These are phyloP conservation scores for Cytospora piceicola DNA, from an alignment of 2,329 filamentous ascomycete genomes.

Conservation along the genomic window DNA sequence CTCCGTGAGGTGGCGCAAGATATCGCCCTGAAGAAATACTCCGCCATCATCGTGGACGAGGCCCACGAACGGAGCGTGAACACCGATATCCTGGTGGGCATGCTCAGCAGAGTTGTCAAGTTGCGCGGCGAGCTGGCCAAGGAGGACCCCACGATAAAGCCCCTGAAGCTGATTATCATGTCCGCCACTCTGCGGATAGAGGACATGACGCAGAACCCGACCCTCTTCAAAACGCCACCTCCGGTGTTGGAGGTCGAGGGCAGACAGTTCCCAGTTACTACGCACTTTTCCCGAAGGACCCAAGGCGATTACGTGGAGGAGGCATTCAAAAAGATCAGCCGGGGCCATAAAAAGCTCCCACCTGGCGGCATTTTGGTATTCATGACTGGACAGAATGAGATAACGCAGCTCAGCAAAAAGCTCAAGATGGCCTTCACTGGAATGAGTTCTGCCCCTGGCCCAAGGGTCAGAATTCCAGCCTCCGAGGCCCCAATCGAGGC, in stretches of 20 bases:
- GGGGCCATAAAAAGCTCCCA: constrained; percentile 87
- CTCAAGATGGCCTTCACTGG: constrained; percentile 70
- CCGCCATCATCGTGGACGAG: constrained; percentile 92
- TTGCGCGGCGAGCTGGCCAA: constrained; percentile 74
- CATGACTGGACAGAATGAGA: constrained; percentile 91
- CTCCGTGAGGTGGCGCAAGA: constrained; percentile 90
- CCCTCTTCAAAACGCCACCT: constrained; percentile 76
- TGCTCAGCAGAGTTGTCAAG: constrained; percentile 91
- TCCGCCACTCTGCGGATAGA: constrained; percentile 91
- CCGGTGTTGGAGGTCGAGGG: constrained; percentile 90
- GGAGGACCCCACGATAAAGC: constrained; percentile 72
- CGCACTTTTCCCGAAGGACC: constrained; percentile 85
- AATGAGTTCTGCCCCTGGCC: constrained; percentile 59
- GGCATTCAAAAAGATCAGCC: constrained; percentile 81
- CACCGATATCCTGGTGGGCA: constrained; percentile 96
- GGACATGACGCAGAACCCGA: constrained; percentile 84
- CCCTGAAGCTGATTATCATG: constrained; percentile 96
- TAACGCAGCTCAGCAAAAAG: constrained; percentile 77
- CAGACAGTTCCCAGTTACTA: constrained; percentile 85
- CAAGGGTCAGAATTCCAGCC: constrained; percentile 75
- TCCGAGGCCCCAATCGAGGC: constrained; percentile 78
- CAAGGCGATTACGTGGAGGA: constrained; percentile 89
- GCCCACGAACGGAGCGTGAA: constrained; percentile 97
- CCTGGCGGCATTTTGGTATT: constrained; percentile 92
- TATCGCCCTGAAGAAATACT: constrained; percentile 86